Base-by-base conservation (phyloP, 805 yeast genomes). In the Candida silvicultrix region DNA sequence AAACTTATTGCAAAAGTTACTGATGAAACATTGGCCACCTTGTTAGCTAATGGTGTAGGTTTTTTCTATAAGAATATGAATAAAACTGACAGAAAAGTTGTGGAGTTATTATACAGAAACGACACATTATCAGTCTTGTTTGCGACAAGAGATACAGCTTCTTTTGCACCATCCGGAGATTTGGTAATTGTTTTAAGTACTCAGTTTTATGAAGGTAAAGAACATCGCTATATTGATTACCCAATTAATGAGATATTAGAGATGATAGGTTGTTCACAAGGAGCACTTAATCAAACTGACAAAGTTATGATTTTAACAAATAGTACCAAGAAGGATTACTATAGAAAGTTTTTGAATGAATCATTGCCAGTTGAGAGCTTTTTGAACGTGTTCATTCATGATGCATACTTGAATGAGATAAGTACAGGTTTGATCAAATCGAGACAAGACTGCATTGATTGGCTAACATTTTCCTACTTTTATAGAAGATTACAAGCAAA, bases 381-480 rank as follows among this genome's bases (percentile, higher is more conserved):
- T 54, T 58, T 89, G 51, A 75, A 75, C 46, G 64, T 69, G 16
- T 65, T 67, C 45, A 52, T 89, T 14, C 82, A 77, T 48, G 97
- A 94, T 59, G 71, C 77, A 0, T 73, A 92, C 32, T 62, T 86
- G 38, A 76, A 79, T 40, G 98, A 88, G 54, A 81, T 89, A n/a
- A 77, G 85, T 34, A 75, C 81, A 7, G 70, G 78, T 2, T 70
- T 81, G 14, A 75, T 92, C 47, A 73, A 70, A 40, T 71, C 77
- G 8, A 80, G 85, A 58, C 97, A 90, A 56, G 94, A 85, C 53
- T 87, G 95, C 55, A 78, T 94, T 48, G 97, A 92, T 57, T 89
- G 96, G 95, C 58, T 94, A 31, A 85, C 97, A 0, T 87, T 77
- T 60, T 76, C 96, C 0, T 85, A 81, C 54, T 85, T 90, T 57